These are phyloP conservation scores for Raffaelea arxii DNA, from an alignment of 2,329 filamentous ascomycete genomes.

Conservation along the genomic window DNA sequence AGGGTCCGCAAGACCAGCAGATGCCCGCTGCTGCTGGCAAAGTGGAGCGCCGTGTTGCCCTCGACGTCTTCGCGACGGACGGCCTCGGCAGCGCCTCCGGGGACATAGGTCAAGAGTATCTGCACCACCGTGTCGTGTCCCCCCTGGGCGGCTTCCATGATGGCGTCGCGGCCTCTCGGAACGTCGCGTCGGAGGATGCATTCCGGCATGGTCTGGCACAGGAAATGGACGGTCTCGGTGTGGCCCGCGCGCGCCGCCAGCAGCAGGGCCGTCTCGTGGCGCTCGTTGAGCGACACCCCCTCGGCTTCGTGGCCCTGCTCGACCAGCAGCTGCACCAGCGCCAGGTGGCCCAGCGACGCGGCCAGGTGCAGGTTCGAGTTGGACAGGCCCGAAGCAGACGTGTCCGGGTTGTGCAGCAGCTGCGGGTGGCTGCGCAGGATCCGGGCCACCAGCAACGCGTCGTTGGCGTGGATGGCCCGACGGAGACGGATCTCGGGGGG, in stretches of 20 bases:
- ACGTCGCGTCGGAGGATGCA: constrained; percentile 58
- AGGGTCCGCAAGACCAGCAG: constrained; percentile 67
- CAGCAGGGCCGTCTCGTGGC: constrained; percentile 74
- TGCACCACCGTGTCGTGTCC: constrained; percentile 58
- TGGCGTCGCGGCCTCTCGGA: constrained; percentile 59
- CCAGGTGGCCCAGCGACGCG: constrained; percentile 58
- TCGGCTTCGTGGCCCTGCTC: constrained; percentile 62
- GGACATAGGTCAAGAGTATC: constrained; percentile 51
- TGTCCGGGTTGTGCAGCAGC: constrained; percentile 71
- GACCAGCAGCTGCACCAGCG: constrained; percentile 62
- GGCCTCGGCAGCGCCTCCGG: constrained; percentile 40
- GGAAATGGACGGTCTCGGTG: constrained; percentile 62
- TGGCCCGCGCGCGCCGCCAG: constrained; percentile 62
- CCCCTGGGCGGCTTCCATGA: constrained; percentile 53
- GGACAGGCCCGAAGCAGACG: constrained; percentile 54
- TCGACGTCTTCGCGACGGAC: constrained; percentile 53
- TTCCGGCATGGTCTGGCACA: constrained; percentile 54
- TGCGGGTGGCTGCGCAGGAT: constrained; percentile 64
- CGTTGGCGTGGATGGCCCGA: constrained; percentile 69
- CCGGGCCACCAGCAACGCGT: constrained; percentile 61
- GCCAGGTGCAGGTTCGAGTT: constrained; percentile 81
- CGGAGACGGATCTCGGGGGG: constrained; percentile 67
- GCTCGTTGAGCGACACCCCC: constrained; percentile 66
- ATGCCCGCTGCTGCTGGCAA: constrained; percentile 74
- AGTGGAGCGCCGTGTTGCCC: constrained; percentile 82